Percentiles rank a stretch among this genome's conserved stretches.
These are phyloP conservation scores for Dioszegia hungarica DNA, from an alignment of 768 basidiomycete species.

Conservation along the genomic window DNA sequence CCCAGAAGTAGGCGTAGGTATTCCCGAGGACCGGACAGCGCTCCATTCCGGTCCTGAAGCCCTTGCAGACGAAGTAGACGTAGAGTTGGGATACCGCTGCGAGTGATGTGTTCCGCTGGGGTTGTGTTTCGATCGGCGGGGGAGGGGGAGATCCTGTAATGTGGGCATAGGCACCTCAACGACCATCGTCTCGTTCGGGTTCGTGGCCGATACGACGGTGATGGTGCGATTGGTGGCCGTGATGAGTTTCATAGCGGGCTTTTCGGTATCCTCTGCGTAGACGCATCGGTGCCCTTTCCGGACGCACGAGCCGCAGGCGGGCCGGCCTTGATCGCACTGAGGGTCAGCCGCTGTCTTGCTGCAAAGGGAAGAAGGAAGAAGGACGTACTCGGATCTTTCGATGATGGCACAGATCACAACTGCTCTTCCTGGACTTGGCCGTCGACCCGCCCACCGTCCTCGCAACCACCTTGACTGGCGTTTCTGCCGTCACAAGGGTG, in stretches of 20 bases:
- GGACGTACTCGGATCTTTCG: slow-evolving; percentile 34
- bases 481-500: neutral
- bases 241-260: neutral
- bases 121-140: too few species aligned
- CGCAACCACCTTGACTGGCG: neutral
- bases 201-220: neutral
- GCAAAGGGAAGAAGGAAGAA: neutral
- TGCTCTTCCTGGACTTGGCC: slow-evolving; percentile 34
- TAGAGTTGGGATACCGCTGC: neutral
- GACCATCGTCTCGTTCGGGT: neutral
- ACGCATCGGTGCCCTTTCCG: slow-evolving; percentile 18
- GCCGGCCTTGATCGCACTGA: slow-evolving; percentile 22
- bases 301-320: slow-evolving; percentile 19
- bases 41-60: neutral
- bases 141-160: neutral
- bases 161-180: neutral
- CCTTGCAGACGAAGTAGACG: neutral
- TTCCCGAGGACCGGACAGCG: too few species aligned
- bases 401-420: slow-evolving; percentile 36
- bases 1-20: neutral
- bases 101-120: too few species aligned
- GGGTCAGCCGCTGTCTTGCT: neutral
- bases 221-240: neutral
- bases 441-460: neutral
- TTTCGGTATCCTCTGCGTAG: slow-evolving; percentile 18